Percentiles rank a stretch among this genome's conserved stretches.
Evolutionary conservation across 1,284 basidiomycete species (phyloP).

Genomic region (Pterulicium gracile): DNA sequence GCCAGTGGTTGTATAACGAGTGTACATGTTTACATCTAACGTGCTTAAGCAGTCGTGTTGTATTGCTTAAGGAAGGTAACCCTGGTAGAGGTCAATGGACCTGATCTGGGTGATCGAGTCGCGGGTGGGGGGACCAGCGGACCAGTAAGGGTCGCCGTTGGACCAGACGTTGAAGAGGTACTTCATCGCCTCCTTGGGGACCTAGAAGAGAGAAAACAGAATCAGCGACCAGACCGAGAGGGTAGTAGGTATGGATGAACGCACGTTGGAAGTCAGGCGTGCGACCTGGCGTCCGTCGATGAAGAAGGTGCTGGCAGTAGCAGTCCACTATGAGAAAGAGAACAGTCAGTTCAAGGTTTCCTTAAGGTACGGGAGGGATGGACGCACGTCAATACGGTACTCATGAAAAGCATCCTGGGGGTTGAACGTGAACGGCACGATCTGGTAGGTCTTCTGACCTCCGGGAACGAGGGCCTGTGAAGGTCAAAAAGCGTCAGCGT

Average conservation of each 20-base stretch:
- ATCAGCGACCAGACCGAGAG: not conserved
- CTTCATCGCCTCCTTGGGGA: constrained; percentile 16
- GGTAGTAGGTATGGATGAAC: constrained; percentile 3
- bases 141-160: constrained; percentile 22
- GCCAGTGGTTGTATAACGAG: too few species aligned
- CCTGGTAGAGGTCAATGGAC: constrained; percentile 23
- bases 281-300: constrained; percentile 21
- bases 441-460: constrained; percentile 13
- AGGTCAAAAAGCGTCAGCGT: not conserved
- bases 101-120: constrained; percentile 22
- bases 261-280: constrained; percentile 18
- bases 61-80: constrained; percentile 12
- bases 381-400: constrained; percentile 23
- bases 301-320: constrained; percentile 19
- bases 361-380: not conserved
- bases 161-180: constrained; percentile 25
- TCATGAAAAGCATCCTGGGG: constrained; percentile 22
- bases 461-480: constrained; percentile 14
- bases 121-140: constrained; percentile 21
- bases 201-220: constrained; percentile 12
- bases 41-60: too few species aligned
- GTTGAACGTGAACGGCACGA: constrained; percentile 20
- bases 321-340: constrained; percentile 16
- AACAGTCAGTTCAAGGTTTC: not conserved
- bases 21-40: too few species aligned